Evolutionary conservation across 1,284 basidiomycete species (phyloP).

Genomic region (Apiotrichum veenhuisii): DNA sequence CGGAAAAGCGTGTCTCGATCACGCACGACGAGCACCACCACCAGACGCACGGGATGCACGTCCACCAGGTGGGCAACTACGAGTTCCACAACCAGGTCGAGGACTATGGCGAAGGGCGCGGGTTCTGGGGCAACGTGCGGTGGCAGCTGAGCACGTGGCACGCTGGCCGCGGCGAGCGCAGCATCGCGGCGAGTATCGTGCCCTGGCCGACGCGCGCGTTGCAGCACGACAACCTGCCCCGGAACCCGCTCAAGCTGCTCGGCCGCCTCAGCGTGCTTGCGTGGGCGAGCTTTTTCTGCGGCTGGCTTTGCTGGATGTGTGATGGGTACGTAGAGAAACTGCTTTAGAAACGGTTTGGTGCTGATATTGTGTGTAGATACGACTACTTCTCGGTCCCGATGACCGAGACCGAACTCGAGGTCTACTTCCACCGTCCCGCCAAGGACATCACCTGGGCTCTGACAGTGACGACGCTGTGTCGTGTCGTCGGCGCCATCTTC

Average conservation of each 20-base stretch:
- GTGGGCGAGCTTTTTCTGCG: constrained; percentile 48
- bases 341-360: background rate
- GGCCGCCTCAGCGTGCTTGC: constrained; percentile 42
- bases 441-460: constrained; percentile 62
- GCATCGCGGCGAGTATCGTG: constrained; percentile 29
- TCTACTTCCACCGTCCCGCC: constrained; percentile 37
- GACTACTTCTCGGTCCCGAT: constrained; percentile 24
- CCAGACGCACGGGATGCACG: background rate
- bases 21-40: background rate
- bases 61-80: background rate
- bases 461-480: constrained; percentile 87
- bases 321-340: constrained; percentile 16
- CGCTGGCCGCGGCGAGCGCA: constrained; percentile 31
- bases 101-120: background rate
- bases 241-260: constrained; percentile 48
- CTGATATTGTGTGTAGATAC: no score
- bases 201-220: constrained; percentile 19
- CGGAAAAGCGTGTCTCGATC: background rate
- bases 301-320: constrained; percentile 61
- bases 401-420: constrained; percentile 55
- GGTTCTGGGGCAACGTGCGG: constrained; percentile 9
- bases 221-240: constrained; percentile 18
- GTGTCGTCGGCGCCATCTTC: constrained; percentile 77
- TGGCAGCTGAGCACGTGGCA: constrained; percentile 40
- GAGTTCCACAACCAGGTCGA: constrained; percentile 1